phyloP scores from a whole-genome alignment of 208 protist species.

The Kentomonas sorsogonicus region DNA sequence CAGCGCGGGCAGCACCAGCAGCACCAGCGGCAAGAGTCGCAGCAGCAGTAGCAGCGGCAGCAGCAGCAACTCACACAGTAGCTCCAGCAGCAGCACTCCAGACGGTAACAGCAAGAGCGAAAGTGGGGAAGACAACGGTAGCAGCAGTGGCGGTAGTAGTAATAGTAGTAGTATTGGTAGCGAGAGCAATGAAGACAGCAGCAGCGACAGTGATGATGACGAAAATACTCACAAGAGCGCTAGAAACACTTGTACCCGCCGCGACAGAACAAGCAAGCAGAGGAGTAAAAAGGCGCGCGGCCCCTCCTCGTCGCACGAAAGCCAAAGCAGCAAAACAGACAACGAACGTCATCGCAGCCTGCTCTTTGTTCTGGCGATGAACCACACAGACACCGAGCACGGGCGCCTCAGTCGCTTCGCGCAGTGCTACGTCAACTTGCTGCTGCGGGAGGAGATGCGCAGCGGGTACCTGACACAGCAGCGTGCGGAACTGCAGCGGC shows the following conservation, averaged over 20 bases:
- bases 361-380: constrained; percentile 73
- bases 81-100: background rate
- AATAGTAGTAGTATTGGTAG: background rate
- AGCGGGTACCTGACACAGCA: constrained; percentile 49
- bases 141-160: background rate
- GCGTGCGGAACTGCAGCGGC: constrained; percentile 38
- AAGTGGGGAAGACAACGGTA: background rate
- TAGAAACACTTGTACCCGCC: no score
- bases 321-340: background rate
- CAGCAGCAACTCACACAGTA: no score
- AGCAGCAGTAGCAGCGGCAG: constrained; percentile 3
- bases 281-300: no score
- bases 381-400: constrained; percentile 50
- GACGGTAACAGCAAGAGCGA: constrained; percentile 4
- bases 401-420: constrained; percentile 60
- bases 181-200: background rate
- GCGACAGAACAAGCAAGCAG: no score
- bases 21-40: background rate
- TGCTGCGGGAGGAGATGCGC: constrained; percentile 68
- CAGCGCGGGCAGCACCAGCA: background rate
- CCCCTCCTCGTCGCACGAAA: background rate
- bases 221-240: no score
- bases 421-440: constrained; percentile 78
- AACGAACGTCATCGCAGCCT: constrained; percentile 14
- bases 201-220: no score